phyloP scores from a whole-genome alignment of 2,329 filamentous ascomycete species.

The Colletotrichum camelliae region DNA sequence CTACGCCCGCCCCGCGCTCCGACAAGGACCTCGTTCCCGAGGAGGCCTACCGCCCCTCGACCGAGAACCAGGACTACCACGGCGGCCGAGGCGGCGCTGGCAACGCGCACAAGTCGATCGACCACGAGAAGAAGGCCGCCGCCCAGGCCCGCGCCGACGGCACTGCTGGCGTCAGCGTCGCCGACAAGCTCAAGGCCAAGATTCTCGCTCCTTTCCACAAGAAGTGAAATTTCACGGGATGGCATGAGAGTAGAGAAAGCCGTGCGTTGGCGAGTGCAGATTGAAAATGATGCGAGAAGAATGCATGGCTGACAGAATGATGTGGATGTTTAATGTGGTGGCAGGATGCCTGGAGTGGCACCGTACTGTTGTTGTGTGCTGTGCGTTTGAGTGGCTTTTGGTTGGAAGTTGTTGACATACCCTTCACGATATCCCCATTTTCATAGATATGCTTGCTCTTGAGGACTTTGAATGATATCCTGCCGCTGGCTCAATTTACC shows the following conservation, averaged over 20 bases:
- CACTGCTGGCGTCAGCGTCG: slow-evolving; percentile 46
- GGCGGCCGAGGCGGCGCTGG: slow-evolving; percentile 66
- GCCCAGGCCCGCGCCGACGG: slow-evolving; percentile 30
- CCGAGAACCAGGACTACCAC: slow-evolving; percentile 57
- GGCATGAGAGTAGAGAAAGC: not conserved
- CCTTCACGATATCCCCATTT: slow-evolving; percentile 20
- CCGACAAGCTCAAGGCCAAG: slow-evolving; percentile 64
- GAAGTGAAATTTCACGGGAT: slow-evolving; percentile 36
- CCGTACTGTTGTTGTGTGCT: not conserved
- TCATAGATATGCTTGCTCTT: not conserved
- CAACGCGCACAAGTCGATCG: slow-evolving; percentile 45
- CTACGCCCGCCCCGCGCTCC: slow-evolving; percentile 41
- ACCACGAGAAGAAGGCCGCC: slow-evolving; percentile 33
- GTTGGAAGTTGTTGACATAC: slow-evolving; percentile 2
- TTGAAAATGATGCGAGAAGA: not conserved
- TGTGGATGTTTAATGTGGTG: not conserved
- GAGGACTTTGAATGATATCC: not conserved
- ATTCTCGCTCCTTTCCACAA: slow-evolving; percentile 52
- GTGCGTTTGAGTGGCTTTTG: not conserved
- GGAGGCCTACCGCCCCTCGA: slow-evolving; percentile 52
- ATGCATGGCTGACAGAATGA: not conserved
- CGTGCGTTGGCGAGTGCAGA: not conserved
- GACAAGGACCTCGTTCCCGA: slow-evolving; percentile 61
- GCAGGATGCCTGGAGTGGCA: not conserved
- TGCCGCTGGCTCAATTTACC: not conserved